Evolutionary conservation across 2,329 filamentous ascomycete genomes (phyloP).

Genomic region (Pestalotiopsis sp.): DNA sequence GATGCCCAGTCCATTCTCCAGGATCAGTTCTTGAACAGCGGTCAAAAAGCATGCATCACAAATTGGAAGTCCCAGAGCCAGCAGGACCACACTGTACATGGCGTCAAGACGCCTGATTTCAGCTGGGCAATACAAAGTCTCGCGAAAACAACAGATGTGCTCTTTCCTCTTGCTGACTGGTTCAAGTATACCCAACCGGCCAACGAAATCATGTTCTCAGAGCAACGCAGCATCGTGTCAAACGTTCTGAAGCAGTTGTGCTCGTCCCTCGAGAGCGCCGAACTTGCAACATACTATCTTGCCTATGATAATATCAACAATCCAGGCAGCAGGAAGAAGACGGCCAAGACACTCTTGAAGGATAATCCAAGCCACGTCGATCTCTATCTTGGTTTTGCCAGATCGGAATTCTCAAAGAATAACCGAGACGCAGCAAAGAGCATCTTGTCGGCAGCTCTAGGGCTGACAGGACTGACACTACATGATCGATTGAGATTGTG

Average conservation of each 20-base stretch:
- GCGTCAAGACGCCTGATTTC: constrained; percentile 24
- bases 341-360: constrained; percentile 76
- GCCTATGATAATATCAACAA: constrained; percentile 66
- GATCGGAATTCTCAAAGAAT: constrained; percentile 66
- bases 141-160: constrained; percentile 41
- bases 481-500: constrained; percentile 47
- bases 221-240: constrained; percentile 50
- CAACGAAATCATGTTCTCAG: constrained; percentile 28
- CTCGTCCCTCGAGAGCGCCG: constrained; percentile 44
- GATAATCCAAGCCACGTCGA: constrained; percentile 62
- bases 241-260: constrained; percentile 63
- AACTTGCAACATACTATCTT: constrained; percentile 70
- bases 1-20: constrained; percentile 40
- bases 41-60: constrained; percentile 36
- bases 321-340: constrained; percentile 62
- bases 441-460: constrained; percentile 68
- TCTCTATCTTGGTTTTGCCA: constrained; percentile 79
- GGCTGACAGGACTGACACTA: constrained; percentile 25
- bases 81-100: constrained; percentile 4
- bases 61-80: constrained; percentile 11
- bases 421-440: constrained; percentile 62
- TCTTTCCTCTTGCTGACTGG: constrained; percentile 51
- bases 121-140: constrained; percentile 27
- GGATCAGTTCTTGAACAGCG: constrained; percentile 53
- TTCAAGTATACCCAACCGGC: constrained; percentile 43